Evolutionary conservation across 2,329 filamentous ascomycete genomes (phyloP).

Genomic region (Cladosporium phlei): DNA sequence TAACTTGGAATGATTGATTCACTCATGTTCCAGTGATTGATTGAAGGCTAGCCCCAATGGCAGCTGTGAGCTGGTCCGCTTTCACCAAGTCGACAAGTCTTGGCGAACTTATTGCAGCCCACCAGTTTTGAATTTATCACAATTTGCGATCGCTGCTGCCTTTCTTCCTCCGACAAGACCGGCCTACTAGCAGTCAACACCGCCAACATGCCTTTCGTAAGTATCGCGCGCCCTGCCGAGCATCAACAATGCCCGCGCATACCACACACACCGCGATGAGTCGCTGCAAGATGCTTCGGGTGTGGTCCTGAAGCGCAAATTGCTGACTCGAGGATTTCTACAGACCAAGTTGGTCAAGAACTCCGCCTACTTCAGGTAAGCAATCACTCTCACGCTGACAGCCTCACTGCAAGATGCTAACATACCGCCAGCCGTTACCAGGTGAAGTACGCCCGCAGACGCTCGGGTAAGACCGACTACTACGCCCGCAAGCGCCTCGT

Average conservation of each 20-base stretch:
- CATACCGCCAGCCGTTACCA: conserved; percentile 74
- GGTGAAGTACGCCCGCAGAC: conserved; percentile 99
- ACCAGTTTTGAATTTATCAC: conserved; percentile 2
- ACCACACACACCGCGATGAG: conserved; percentile 42
- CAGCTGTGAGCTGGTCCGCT: too few species aligned
- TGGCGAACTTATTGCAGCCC: conserved; percentile 4
- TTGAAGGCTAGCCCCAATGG: too few species aligned
- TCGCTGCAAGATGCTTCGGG: conserved; percentile 99
- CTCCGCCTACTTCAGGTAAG: conserved; percentile 97
- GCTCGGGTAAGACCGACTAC: conserved; percentile 98
- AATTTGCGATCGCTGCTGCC: conserved; percentile 1
- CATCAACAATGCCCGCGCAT: neutral
- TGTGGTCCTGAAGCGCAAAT: conserved; percentile 92
- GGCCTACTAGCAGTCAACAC: conserved; percentile 15
- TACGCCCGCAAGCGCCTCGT: conserved; percentile 99
- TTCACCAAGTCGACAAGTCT: too few species aligned
- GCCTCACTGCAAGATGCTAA: conserved; percentile 14
- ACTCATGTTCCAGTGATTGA: too few species aligned
- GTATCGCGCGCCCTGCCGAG: conserved; percentile 26
- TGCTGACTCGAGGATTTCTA: conserved; percentile 83
- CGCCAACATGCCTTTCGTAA: conserved; percentile 46
- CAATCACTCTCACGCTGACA: neutral
- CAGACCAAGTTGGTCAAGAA: conserved; percentile 92
- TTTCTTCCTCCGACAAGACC: conserved; percentile 11
- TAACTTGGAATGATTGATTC: too few species aligned